A percentile compares a stretch with the other conserved stretches of the same genome.
Evolutionary conservation across 2,329 filamentous ascomycete genomes (phyloP).

Genomic region (Stromatinia cepivora): DNA sequence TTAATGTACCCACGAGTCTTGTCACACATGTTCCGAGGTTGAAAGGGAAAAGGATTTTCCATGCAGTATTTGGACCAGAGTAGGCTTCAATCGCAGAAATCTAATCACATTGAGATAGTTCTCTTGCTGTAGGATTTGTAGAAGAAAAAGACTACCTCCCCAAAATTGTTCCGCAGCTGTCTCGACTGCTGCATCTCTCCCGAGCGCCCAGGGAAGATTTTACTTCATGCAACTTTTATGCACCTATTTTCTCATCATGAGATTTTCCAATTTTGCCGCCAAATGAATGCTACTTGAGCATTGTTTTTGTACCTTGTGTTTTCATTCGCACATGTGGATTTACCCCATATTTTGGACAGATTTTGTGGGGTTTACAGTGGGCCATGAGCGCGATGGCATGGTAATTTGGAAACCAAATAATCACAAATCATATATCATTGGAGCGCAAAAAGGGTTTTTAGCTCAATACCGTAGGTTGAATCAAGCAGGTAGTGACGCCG

Average conservation of each 20-base stretch:
- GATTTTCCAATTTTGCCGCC: constrained; percentile 5
- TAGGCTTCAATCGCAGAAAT: too few species aligned
- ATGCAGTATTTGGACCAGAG: not conserved
- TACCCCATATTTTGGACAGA: not conserved
- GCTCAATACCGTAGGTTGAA: not conserved
- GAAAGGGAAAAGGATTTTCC: not conserved
- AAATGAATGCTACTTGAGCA: not conserved
- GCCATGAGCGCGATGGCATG: not conserved
- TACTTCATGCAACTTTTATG: not conserved
- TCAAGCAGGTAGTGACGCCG: not conserved
- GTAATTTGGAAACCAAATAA: not conserved
- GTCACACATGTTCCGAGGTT: not conserved
- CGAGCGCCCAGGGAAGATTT: not conserved
- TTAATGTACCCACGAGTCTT: not conserved
- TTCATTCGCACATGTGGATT: constrained; percentile 1
- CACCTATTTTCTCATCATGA: not conserved
- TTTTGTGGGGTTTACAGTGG: not conserved
- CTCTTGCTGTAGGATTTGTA: not conserved
- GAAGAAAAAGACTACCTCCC: not conserved
- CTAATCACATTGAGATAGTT: constrained; percentile 6
- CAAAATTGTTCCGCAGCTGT: too few species aligned
- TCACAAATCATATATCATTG: constrained; percentile 7
- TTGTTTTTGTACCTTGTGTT: not conserved
- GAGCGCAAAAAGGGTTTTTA: constrained; percentile 6
- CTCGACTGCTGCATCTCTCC: not conserved